Evolutionary conservation across 305 asterid species (phyloP).

Genomic region (Rubia balearica): DNA sequence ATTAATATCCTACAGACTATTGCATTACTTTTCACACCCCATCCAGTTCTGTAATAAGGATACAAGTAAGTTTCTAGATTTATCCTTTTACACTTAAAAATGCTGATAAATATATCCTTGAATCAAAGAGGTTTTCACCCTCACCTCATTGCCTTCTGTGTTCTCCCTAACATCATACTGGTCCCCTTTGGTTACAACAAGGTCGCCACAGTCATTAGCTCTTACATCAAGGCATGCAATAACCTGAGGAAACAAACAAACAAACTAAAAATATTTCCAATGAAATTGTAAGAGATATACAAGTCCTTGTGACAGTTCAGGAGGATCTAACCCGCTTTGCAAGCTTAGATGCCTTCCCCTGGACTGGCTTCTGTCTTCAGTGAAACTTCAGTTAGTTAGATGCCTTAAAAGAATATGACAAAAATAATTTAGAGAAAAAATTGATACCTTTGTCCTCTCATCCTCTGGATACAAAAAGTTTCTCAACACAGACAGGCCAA

Average conservation of each 20-base stretch:
- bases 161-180: slow-evolving; percentile 91
- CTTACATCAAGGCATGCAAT: slow-evolving; percentile 99
- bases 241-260: slow-evolving; percentile 44
- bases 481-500: slow-evolving; percentile 79
- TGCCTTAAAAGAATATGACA: slow-evolving; percentile 10
- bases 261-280: slow-evolving; percentile 1
- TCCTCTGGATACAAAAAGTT: slow-evolving; percentile 65
- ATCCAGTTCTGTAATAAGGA: background rate
- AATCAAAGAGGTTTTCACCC: background rate
- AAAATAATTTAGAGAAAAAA: slow-evolving; percentile 18
- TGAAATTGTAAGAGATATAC: background rate
- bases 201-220: slow-evolving; percentile 82
- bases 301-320: background rate
- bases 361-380: slow-evolving; percentile 70
- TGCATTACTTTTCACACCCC: background rate
- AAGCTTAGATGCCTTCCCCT: slow-evolving; percentile 74
- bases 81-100: background rate
- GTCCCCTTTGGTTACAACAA: slow-evolving; percentile 96
- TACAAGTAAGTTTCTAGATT: background rate
- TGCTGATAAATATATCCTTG: background rate
- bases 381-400: slow-evolving; percentile 39
- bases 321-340: slow-evolving; percentile 77
- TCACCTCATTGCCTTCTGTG: slow-evolving; percentile 75
- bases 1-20: too few relatives aligned
- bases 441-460: slow-evolving; percentile 50